Conservation (phyloP, 495 filamentous ascomycete genomes). For the Podospora anserina region DNA sequence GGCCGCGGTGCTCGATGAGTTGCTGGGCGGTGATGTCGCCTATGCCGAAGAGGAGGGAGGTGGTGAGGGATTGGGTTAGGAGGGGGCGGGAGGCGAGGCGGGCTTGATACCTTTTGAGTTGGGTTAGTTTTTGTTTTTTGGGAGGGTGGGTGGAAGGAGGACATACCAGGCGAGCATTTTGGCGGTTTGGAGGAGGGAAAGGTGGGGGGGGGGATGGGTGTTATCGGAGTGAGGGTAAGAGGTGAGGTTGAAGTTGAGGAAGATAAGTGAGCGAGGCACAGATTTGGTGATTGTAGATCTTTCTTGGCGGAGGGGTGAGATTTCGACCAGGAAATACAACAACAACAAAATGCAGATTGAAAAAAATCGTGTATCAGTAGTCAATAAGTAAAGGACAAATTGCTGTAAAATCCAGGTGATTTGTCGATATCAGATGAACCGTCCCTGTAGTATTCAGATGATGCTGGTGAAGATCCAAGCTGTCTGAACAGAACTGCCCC, state of each 20-base stretch:
- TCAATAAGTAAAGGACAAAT: background rate
- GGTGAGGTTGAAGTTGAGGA: background rate
- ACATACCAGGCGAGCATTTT: conserved; percentile 12
- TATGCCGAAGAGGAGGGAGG: conserved; percentile 81
- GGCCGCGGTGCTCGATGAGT: conserved; percentile 75
- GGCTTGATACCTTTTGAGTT: conserved; percentile 71
- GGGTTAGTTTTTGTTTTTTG: background rate
- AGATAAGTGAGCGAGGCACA: background rate
- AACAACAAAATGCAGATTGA: background rate
- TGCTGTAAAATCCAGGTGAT: background rate
- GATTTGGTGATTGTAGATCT: background rate
- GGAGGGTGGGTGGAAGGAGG: background rate
- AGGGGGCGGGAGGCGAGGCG: conserved; percentile 77
- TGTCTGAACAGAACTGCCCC: background rate
- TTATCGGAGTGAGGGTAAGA: background rate
- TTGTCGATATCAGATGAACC: background rate
- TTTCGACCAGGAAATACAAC: background rate
- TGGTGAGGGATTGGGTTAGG: conserved; percentile 84
- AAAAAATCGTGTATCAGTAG: background rate
- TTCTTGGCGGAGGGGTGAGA: background rate
- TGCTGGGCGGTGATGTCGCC: conserved; percentile 95
- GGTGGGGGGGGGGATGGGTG: background rate
- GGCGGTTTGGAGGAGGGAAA: background rate
- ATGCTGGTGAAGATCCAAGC: background rate
- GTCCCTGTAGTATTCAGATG: background rate